Evolutionary conservation across 805 yeast species (phyloP).

Genomic region (Isabelozyma pseudorhagii): DNA sequence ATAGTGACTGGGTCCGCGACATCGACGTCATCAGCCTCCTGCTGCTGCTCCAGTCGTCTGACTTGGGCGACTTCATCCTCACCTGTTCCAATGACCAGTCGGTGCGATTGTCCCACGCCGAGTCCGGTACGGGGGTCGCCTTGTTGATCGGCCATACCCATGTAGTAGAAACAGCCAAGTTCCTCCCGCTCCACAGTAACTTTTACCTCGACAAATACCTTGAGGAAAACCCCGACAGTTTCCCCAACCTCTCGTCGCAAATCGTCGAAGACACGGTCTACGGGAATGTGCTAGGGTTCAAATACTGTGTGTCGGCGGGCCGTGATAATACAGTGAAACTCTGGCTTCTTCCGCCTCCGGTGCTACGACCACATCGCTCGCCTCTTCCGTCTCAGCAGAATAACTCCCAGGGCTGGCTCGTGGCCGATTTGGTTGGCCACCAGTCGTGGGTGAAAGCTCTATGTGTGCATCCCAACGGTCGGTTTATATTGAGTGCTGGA

Average conservation of each 20-base stretch:
- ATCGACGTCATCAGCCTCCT: constrained; percentile 40
- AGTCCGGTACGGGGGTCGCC: constrained; percentile 64
- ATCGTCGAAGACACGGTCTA: constrained; percentile 23
- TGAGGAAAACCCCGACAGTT: constrained; percentile 24
- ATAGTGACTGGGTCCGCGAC: constrained; percentile 84
- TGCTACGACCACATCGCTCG: constrained; percentile 48
- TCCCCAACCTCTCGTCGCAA: constrained; percentile 31
- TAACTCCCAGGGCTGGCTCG: constrained; percentile 57
- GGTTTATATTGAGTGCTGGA: constrained; percentile 63
- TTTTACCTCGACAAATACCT: constrained; percentile 45
- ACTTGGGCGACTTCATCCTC: constrained; percentile 54
- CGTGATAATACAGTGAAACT: constrained; percentile 72
- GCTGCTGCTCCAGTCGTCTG: constrained; percentile 2
- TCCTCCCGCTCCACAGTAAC: constrained; percentile 57
- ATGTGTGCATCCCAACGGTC: constrained; percentile 72
- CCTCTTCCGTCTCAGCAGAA: constrained; percentile 51
- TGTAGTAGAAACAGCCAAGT: constrained; percentile 71
- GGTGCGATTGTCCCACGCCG: constrained; percentile 62
- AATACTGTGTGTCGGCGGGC: constrained; percentile 74
- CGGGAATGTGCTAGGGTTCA: constrained; percentile 46
- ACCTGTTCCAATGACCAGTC: constrained; percentile 81
- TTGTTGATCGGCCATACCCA: constrained; percentile 75
- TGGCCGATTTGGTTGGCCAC: constrained; percentile 68
- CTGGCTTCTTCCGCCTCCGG: constrained; percentile 77
- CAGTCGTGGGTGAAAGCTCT: constrained; percentile 81